Evolutionary conservation across 2,329 filamentous ascomycete genomes (phyloP).

Genomic region (Aspergillus fijiensis): DNA sequence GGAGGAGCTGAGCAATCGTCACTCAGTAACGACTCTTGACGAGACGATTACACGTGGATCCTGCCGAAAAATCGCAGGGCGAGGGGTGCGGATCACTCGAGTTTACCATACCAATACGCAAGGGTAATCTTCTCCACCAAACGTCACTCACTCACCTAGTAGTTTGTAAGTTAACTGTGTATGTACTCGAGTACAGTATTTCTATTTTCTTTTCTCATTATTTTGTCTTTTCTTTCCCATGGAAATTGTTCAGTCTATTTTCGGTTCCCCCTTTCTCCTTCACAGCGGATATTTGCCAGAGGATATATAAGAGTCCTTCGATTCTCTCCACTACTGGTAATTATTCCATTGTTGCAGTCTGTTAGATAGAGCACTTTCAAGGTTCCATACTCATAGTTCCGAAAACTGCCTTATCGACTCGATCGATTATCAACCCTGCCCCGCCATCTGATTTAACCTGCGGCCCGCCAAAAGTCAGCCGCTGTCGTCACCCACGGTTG

Average conservation of each 20-base stretch:
- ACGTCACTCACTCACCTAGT: background rate
- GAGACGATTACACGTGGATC: background rate
- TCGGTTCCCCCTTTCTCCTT: background rate
- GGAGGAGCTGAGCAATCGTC: background rate
- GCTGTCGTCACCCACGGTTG: constrained; percentile 40
- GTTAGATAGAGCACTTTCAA: background rate
- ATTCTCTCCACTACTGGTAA: background rate
- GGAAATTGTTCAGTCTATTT: background rate
- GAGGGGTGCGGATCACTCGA: background rate
- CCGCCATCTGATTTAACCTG: constrained; percentile 15
- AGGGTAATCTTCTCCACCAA: background rate
- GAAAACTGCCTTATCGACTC: background rate
- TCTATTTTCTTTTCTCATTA: background rate
- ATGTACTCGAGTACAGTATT: too few relatives aligned
- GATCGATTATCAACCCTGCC: constrained; percentile 13
- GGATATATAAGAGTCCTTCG: background rate
- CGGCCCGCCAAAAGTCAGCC: constrained; percentile 35
- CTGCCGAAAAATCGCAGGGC: background rate
- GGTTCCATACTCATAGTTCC: background rate
- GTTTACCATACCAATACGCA: background rate
- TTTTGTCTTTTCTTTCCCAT: background rate
- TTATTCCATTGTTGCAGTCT: background rate
- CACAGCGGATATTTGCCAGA: background rate
- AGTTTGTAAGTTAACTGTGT: too few relatives aligned
- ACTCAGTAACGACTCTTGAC: background rate